Conservation (phyloP, 2,329 filamentous ascomycete species). For the Teratosphaeria nubilosa region DNA sequence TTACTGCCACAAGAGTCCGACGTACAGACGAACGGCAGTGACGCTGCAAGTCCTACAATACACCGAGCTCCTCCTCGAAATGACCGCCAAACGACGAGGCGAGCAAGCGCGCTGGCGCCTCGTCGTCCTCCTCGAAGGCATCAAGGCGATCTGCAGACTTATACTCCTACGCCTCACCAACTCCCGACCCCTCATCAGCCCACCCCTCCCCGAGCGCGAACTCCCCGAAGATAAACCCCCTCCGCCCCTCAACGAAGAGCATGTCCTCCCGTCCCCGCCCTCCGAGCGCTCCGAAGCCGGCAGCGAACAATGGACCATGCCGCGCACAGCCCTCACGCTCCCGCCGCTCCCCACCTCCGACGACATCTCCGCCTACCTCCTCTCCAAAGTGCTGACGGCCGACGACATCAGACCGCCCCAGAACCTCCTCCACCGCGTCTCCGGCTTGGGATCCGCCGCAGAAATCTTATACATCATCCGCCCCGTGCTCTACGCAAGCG, state of each 20-base stretch:
- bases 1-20: slow-evolving; percentile 50
- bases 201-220: slow-evolving; percentile 77
- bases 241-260: slow-evolving; percentile 16
- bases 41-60: slow-evolving; percentile 86
- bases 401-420: slow-evolving; percentile 94
- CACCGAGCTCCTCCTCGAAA: slow-evolving; percentile 93
- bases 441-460: slow-evolving; percentile 67
- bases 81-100: slow-evolving; percentile 80
- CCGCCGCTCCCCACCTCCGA: slow-evolving; percentile 70
- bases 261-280: slow-evolving; percentile 33
- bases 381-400: slow-evolving; percentile 81
- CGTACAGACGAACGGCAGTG: slow-evolving; percentile 74
- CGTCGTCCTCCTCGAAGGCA: slow-evolving; percentile 69
- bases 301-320: slow-evolving; percentile 67
- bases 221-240: slow-evolving; percentile 37
- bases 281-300: slow-evolving; percentile 30
- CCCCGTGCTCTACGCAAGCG: slow-evolving; percentile 75
- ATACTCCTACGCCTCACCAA: slow-evolving; percentile 74
- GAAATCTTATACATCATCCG: slow-evolving; percentile 88
- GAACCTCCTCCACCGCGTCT: slow-evolving; percentile 66
- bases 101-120: slow-evolving; percentile 78
- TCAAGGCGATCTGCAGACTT: slow-evolving; percentile 78
- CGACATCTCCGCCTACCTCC: slow-evolving; percentile 78
- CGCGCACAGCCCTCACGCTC: slow-evolving; percentile 77
- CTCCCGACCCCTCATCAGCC: slow-evolving; percentile 70